A percentile compares a stretch with the other conserved stretches of the same genome.
These are phyloP conservation scores for Grigorovia transvaalensis DNA, from an alignment of 805 yeast genomes.

Conservation along the genomic window DNA sequence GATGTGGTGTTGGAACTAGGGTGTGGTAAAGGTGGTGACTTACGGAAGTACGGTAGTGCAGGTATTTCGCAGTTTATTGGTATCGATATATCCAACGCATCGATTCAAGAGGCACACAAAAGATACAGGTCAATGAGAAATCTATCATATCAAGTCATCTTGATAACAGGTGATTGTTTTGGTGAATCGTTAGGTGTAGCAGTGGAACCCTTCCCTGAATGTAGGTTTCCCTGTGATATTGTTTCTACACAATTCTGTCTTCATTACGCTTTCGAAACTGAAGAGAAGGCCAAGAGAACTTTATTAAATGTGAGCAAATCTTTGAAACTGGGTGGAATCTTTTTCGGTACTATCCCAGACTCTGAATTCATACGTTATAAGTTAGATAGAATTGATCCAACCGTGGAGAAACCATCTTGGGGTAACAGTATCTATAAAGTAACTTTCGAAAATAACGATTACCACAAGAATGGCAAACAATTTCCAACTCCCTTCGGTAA, in stretches of 20 bases:
- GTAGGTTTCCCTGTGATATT: slow-evolving; percentile 67
- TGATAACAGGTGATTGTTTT: slow-evolving; percentile 90
- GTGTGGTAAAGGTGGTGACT: slow-evolving; percentile 97
- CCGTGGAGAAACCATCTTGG: slow-evolving; percentile 51
- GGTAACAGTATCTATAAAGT: slow-evolving; percentile 82
- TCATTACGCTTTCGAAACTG: slow-evolving; percentile 90
- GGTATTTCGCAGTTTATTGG: slow-evolving; percentile 73
- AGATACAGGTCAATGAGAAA: slow-evolving; percentile 53
- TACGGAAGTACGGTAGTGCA: slow-evolving; percentile 77
- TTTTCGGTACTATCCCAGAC: slow-evolving; percentile 91
- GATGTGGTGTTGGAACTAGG: slow-evolving; percentile 73
- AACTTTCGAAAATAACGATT: slow-evolving; percentile 62
- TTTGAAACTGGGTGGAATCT: slow-evolving; percentile 71
- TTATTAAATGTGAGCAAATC: slow-evolving; percentile 67
- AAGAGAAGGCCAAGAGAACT: slow-evolving; percentile 62
- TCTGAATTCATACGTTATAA: slow-evolving; percentile 72
- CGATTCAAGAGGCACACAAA: slow-evolving; percentile 72
- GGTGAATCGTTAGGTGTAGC: slow-evolving; percentile 57
- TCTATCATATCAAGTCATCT: slow-evolving; percentile 63
- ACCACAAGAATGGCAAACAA: slow-evolving; percentile 54
- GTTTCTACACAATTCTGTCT: slow-evolving; percentile 88
- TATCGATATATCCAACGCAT: slow-evolving; percentile 81
- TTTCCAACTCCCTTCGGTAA: slow-evolving; percentile 76
- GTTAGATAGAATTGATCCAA: slow-evolving; percentile 38
- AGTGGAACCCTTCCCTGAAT: slow-evolving; percentile 57